phyloP scores from a whole-genome alignment of 2,329 filamentous ascomycete genomes.

The Fusarium annulatum region DNA sequence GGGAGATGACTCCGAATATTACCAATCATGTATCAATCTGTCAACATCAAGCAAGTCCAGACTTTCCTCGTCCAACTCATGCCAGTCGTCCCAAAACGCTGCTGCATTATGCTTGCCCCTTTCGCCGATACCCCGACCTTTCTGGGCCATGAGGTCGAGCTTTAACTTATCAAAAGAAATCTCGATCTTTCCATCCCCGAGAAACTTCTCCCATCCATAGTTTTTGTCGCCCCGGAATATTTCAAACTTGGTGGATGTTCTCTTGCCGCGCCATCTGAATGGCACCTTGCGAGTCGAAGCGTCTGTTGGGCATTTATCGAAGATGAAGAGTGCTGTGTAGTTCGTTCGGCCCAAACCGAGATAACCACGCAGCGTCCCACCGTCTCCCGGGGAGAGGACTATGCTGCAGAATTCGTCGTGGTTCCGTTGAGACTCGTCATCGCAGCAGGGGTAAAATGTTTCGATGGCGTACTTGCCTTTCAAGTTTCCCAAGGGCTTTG shows the following conservation, averaged over 20 bases:
- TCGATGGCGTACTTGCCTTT: not conserved
- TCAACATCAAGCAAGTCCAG: not conserved
- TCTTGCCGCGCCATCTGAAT: not conserved
- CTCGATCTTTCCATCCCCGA: not conserved
- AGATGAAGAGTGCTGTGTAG: not conserved
- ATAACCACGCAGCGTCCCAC: not conserved
- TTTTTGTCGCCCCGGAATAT: not conserved
- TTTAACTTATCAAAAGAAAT: not conserved
- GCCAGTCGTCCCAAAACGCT: not conserved
- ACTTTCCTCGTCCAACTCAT: not conserved
- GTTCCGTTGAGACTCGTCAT: not conserved
- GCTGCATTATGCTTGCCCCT: not conserved
- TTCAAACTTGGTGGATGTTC: accelerated
- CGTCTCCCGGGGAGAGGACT: not conserved
- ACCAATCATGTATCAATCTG: not conserved
- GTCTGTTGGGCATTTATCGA: not conserved
- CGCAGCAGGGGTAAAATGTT: not conserved
- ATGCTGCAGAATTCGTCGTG: not conserved
- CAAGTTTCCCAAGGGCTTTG: not conserved
- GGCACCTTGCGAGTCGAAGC: not conserved
- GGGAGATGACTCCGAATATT: not conserved
- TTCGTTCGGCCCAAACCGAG: not conserved
- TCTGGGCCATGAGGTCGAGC: not conserved
- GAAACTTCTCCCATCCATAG: not conserved
- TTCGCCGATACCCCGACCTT: not conserved